Percentiles rank a stretch among this genome's conserved stretches.
Conservation (phyloP, 441 rosid genomes). For the Croton setiger region DNA sequence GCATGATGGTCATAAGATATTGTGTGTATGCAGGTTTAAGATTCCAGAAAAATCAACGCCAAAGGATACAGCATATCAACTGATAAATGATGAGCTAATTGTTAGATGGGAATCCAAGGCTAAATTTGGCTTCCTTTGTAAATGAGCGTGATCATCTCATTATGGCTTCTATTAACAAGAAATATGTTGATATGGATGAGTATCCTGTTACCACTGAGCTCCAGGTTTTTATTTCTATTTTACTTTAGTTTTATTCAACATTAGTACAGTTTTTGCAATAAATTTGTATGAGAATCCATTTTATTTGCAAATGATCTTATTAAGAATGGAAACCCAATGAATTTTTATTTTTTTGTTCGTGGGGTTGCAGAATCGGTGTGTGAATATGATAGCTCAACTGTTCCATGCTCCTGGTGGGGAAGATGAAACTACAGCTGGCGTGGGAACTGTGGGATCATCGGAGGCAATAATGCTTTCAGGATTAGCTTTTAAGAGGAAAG, state of each 20-base stretch:
- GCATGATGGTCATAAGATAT: too few relatives aligned
- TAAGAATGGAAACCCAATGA: too few relatives aligned
- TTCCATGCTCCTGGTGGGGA: slow-evolving; percentile 48
- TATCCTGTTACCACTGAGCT: slow-evolving; percentile 84
- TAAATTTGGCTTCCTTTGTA: slow-evolving; percentile 77
- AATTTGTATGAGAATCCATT: too few relatives aligned
- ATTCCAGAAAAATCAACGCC: slow-evolving; percentile 62
- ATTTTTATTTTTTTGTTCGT: too few relatives aligned
- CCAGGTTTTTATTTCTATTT: slow-evolving; percentile 44
- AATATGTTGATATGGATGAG: too few relatives aligned
- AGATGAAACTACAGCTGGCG: slow-evolving; percentile 45
- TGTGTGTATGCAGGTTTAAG: slow-evolving; percentile 39
- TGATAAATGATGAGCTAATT: slow-evolving; percentile 72
- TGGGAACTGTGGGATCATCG: slow-evolving; percentile 57
- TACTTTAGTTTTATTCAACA: too few relatives aligned
- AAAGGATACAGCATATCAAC: slow-evolving; percentile 76
- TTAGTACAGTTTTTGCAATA: too few relatives aligned
- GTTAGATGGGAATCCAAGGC: slow-evolving; percentile 87
- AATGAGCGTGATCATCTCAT: slow-evolving; percentile 75
- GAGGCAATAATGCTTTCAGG: slow-evolving; percentile 81
- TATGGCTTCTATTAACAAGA: slow-evolving; percentile 64
- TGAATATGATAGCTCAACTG: slow-evolving; percentile 53
- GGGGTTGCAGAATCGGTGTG: slow-evolving; percentile 50
- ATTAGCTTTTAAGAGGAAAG: slow-evolving; percentile 57
- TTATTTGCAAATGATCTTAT: too few relatives aligned